These are phyloP conservation scores for Penicillium longicatenatum DNA, from an alignment of 495 filamentous ascomycete species.

Conservation along the genomic window DNA sequence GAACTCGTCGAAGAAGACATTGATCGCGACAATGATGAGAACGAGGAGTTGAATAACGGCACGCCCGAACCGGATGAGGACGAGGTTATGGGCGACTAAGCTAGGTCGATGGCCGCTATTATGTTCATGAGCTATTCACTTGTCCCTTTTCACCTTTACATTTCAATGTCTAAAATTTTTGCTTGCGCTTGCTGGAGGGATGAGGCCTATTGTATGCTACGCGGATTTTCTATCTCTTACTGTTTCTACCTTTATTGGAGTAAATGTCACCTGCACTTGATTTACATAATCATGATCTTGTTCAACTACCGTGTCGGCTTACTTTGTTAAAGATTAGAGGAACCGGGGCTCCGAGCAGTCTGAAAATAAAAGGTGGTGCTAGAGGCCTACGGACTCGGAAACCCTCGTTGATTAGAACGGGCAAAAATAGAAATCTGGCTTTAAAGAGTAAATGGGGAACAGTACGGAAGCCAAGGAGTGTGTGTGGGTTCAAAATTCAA, in stretches of 20 bases:
- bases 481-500: too few species aligned
- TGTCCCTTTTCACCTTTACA: slow-evolving; percentile 14
- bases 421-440: too few species aligned
- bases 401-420: too few species aligned
- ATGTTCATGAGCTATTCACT: slow-evolving; percentile 8
- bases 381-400: too few species aligned
- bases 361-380: too few species aligned
- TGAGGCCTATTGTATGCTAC: slow-evolving; percentile 12
- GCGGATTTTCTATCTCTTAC: slow-evolving; percentile 15
- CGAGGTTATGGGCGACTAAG: slow-evolving; percentile 69
- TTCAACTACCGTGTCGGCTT: too few species aligned
- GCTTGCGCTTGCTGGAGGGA: slow-evolving; percentile 6
- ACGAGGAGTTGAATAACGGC: slow-evolving; percentile 37
- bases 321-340: too few species aligned
- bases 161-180: slow-evolving; percentile 22
- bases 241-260: slow-evolving; percentile 1
- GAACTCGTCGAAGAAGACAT: slow-evolving; percentile 61
- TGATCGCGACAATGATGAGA: slow-evolving; percentile 54
- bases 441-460: too few species aligned
- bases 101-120: neutral
- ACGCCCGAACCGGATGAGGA: slow-evolving; percentile 62
- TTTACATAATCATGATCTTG: neutral
- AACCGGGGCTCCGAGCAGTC: too few species aligned
- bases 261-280: neutral
- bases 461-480: too few species aligned